These are phyloP conservation scores for Exophiala sp. DNA, from an alignment of 2,329 filamentous ascomycete genomes.

Conservation along the genomic window DNA sequence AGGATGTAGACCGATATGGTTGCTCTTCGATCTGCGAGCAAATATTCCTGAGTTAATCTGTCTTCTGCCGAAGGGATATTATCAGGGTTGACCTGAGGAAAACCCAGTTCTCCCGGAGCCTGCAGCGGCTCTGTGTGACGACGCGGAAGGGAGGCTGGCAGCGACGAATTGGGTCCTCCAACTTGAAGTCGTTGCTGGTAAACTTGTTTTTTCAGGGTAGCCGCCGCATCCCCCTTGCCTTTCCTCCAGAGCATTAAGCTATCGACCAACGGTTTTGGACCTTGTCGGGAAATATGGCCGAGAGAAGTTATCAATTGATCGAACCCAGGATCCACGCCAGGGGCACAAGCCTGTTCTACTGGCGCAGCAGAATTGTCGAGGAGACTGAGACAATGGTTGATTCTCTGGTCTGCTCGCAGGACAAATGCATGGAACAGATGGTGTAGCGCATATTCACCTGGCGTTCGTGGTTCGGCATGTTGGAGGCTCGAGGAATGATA, in stretches of 20 bases:
- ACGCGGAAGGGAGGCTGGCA: slow-evolving; percentile 49
- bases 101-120: slow-evolving; percentile 34
- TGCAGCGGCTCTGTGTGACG: slow-evolving; percentile 70
- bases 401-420: slow-evolving; percentile 90
- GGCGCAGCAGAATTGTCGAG: slow-evolving; percentile 74
- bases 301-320: slow-evolving; percentile 91
- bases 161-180: slow-evolving; percentile 4
- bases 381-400: slow-evolving; percentile 77
- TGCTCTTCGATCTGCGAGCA: slow-evolving; percentile 78
- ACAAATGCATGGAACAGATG: slow-evolving; percentile 97
- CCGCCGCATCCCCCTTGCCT: slow-evolving; percentile 84
- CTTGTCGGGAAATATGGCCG: slow-evolving; percentile 88
- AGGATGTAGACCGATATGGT: slow-evolving; percentile 94
- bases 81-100: slow-evolving; percentile 30
- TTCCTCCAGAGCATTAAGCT: slow-evolving; percentile 98
- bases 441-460: slow-evolving; percentile 96
- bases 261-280: slow-evolving; percentile 91
- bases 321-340: slow-evolving; percentile 78
- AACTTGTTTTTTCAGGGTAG: slow-evolving; percentile 51
- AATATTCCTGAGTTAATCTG: slow-evolving; percentile 51
- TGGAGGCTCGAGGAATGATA: slow-evolving; percentile 68
- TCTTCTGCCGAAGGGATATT: slow-evolving; percentile 32
- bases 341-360: slow-evolving; percentile 85
- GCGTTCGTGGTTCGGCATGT: slow-evolving; percentile 72
- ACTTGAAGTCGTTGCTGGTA: slow-evolving; percentile 19